Base-by-base conservation (phyloP, 768 basidiomycete genomes). In the Dendrothele bispora region DNA sequence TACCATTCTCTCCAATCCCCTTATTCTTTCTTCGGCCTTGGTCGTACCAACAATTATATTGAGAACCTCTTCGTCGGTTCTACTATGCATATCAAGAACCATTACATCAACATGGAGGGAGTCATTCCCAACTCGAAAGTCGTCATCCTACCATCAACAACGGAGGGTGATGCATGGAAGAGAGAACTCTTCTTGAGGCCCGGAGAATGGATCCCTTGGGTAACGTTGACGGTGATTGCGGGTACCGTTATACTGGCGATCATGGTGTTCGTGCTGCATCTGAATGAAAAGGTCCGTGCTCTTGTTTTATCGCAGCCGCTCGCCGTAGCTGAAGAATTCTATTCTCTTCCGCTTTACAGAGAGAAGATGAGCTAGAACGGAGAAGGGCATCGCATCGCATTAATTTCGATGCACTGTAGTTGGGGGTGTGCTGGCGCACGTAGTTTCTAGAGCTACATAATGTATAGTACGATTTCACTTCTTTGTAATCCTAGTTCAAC, bases 41-140 rank as follows among this genome's bases (percentile, higher is more conserved):
- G 95, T 1, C 83, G 97, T 34, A 98, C 95, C 14, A 99, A 99
- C 67, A 99, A 99, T 64, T 99, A 99, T 68, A 94, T 99, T 59
- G 97, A 99, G 75, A 98, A 98, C 64, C 78, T 99, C 2, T 97
- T 97, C 62, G 90, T 98, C 17, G 97, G 97, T 14, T 86, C 92
- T 4, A 95, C 94, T 5, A 77, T 89, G 25, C 84, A 91, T 37
- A 64, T 74, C 0, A 62, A 72, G 28, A 61, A 83, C 27, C 91
- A 95, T 61, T 91, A 76, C 55, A 93, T 95, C 63, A 86, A 88
- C 61, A 87, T 98, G 79, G 97, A 98, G 61, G 95, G 95, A 22
- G 87, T 99, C 27, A 94, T 99, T 37, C 97, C 97, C 0, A 98
- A 99, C 63, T 97, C 94, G 3, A 92, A 93, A 53, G 83, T 99